These are phyloP conservation scores for Fusarium ramigenum DNA, from an alignment of 2,329 filamentous ascomycete genomes.

Conservation along the genomic window DNA sequence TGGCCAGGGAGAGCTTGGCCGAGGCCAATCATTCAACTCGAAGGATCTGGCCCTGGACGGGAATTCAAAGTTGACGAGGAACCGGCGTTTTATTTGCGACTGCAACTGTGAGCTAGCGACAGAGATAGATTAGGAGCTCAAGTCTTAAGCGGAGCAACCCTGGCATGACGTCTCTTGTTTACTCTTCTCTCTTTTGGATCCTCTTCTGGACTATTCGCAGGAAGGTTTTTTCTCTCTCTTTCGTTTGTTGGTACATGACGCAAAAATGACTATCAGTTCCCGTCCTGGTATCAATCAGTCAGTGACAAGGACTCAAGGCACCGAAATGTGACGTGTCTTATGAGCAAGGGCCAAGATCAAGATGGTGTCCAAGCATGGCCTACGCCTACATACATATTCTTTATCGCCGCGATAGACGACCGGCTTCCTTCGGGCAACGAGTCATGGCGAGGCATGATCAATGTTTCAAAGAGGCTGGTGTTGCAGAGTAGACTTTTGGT, in stretches of 20 bases:
- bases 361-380: slow-evolving; percentile 3
- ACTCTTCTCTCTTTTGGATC: slow-evolving; percentile 30
- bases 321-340: slow-evolving; percentile 37
- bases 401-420: slow-evolving; percentile 5
- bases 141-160: slow-evolving; percentile 22
- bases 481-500: slow-evolving; percentile 29
- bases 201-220: neutral
- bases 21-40: slow-evolving; percentile 27
- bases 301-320: slow-evolving; percentile 30
- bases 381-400: neutral
- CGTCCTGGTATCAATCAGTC: slow-evolving; percentile 30
- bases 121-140: slow-evolving; percentile 22
- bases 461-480: slow-evolving; percentile 17
- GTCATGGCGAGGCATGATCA: slow-evolving; percentile 27
- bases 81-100: slow-evolving; percentile 15
- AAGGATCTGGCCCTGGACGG: slow-evolving; percentile 23
- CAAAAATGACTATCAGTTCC: slow-evolving; percentile 30
- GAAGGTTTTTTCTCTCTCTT: slow-evolving; percentile 10
- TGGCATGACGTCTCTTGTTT: slow-evolving; percentile 31
- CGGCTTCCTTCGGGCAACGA: slow-evolving; percentile 10
- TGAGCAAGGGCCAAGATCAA: slow-evolving; percentile 23
- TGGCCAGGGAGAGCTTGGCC: slow-evolving; percentile 21
- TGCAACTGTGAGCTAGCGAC: slow-evolving; percentile 20
- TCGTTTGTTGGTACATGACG: slow-evolving; percentile 12
- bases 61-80: slow-evolving; percentile 17